Evolutionary conservation across 2,329 filamentous ascomycete species (phyloP), one percentile per base, ranked within the genome.

Genomic region (Neopestalotiopsis clavispora): DNA sequence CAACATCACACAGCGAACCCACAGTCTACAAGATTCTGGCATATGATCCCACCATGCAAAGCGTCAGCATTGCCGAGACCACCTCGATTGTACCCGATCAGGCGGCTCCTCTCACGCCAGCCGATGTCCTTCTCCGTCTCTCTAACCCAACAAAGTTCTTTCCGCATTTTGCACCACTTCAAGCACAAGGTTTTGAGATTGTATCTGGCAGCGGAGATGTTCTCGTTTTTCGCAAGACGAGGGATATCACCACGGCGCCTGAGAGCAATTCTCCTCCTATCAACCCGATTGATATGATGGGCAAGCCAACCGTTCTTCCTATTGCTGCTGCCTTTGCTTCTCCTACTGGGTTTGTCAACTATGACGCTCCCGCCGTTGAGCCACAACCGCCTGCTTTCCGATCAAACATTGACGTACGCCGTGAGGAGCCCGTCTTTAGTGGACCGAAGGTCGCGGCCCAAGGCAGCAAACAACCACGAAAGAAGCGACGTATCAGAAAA

Each of bases 141-240:
- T 86, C 88, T 0, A 86, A 91, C 70, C 90, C 91, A 0, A 84
- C 86, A 64, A 88, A 89, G 71, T 93, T 93, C 78, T 84, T 92
- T 13, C 85, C 90, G 4, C 84, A 92, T 72, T 89, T 93, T 68
- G 81, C 83, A 3, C 78, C 84, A 1, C 83, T 92, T 1, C 84
- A 90, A 69, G 80, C 83, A 0, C 83, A 91, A 67, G 91, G 91
- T 0, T 93, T 89, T 71, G 90, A 92, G 73, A 89, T 92, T 52
- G 85, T 90, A 1, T 89, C 90, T 2, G 90, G 90, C 1, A 84
- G 84, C 62, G 86, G 86, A 5, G 86, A 93, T 71, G 83, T 92
- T 4, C 83, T 93, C 32, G 85, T 94, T 4, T 91, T 93, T 75
- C 89, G 89, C 71, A 90, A 91, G 78, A 84, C 88, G 4, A 82